phyloP scores from a whole-genome alignment of 2,329 filamentous ascomycete genomes.

The Sporothrix variecibatus region DNA sequence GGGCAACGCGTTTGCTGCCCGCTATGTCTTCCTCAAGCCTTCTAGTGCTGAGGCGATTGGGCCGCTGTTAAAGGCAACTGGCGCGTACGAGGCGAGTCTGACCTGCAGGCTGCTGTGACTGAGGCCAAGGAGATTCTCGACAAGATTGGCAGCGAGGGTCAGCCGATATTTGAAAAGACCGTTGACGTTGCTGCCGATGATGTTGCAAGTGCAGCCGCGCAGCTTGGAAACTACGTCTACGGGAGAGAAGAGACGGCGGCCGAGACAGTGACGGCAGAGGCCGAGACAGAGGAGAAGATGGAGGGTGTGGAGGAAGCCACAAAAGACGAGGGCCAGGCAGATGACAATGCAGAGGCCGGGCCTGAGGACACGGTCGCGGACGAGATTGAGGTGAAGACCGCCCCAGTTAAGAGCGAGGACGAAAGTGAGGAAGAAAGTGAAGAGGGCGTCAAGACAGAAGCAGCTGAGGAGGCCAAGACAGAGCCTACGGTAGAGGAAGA shows the following conservation, averaged over 20 bases:
- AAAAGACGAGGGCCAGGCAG: background rate
- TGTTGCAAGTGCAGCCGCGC: constrained; percentile 50
- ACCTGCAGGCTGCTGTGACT: constrained; percentile 48
- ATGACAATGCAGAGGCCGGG: background rate
- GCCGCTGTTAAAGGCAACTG: constrained; percentile 45
- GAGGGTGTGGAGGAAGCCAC: background rate
- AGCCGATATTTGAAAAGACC: constrained; percentile 50
- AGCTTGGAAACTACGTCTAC: constrained; percentile 54
- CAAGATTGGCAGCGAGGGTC: constrained; percentile 44
- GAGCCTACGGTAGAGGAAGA: constrained; percentile 11
- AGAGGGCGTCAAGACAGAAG: background rate
- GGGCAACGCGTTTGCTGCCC: constrained; percentile 57
- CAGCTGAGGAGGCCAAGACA: background rate
- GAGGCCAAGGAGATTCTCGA: constrained; percentile 44
- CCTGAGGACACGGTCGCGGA: background rate
- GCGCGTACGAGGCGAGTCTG: constrained; percentile 51
- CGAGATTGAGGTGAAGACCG: background rate
- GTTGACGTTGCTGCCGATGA: constrained; percentile 50
- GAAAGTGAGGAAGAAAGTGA: background rate
- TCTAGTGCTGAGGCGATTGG: constrained; percentile 42
- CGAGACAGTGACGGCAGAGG: background rate
- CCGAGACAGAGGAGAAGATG: background rate
- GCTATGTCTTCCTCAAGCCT: constrained; percentile 56
- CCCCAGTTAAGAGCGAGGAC: background rate
- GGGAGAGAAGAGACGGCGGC: constrained; percentile 31